phyloP scores from a whole-genome alignment of 768 basidiomycete genomes.

The Neoboletus brunneissimus region DNA sequence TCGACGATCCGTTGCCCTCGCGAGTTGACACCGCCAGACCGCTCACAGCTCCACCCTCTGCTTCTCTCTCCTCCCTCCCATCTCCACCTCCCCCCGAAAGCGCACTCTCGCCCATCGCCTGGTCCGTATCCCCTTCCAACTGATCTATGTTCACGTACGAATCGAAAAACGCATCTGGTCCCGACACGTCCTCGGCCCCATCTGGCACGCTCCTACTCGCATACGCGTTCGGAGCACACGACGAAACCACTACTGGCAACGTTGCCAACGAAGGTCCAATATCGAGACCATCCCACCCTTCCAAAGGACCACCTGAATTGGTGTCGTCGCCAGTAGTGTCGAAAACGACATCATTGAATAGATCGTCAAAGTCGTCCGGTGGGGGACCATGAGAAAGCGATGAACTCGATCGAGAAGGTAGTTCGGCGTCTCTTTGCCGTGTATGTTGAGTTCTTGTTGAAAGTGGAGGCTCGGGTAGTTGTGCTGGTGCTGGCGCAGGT shows the following conservation, averaged over 20 bases:
- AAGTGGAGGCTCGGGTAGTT: not conserved
- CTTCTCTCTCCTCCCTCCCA: not conserved
- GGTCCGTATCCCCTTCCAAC: constrained; percentile 1
- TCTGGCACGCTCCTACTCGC: not conserved
- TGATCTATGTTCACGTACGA: constrained; percentile 26
- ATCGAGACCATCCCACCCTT: constrained; percentile 7
- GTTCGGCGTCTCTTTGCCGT: not conserved
- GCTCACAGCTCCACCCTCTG: not conserved
- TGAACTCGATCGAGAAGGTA: not conserved
- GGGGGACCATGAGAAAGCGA: constrained; percentile 1
- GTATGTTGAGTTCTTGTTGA: not conserved
- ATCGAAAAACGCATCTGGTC: constrained; percentile 15
- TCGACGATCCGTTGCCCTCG: not conserved
- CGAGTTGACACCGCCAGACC: not conserved
- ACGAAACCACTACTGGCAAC: not conserved
- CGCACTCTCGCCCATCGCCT: not conserved
- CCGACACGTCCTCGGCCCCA: not conserved
- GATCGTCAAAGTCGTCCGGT: constrained; percentile 14
- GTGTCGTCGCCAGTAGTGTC: constrained; percentile 1
- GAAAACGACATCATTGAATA: constrained; percentile 15
- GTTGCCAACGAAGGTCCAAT: constrained; percentile 7
- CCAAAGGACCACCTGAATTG: not conserved
- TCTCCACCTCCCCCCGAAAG: not conserved
- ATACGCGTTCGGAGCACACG: not conserved
- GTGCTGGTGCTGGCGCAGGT: not conserved